Evolutionary conservation across 345 rosid species (phyloP), one percentile per base, ranked within the genome.

Genomic region (Aquilaria malaccensis): DNA sequence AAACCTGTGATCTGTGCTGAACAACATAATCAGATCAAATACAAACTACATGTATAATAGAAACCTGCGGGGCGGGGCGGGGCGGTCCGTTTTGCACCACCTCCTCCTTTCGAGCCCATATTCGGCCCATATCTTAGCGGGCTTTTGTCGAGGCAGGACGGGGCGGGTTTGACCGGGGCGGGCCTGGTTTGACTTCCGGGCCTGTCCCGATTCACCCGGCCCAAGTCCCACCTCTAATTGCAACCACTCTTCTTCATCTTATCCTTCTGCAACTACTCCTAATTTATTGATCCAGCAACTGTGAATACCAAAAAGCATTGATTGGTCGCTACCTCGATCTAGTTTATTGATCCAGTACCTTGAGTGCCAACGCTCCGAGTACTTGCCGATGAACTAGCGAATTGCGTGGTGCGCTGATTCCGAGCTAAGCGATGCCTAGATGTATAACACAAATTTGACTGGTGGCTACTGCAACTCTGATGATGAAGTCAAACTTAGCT

Each of bases 391-490:
- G 13, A 84, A 88, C 67, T 97, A 90, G 57, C 82, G 91, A 4
- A 1, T 83, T 22, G 11, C 63, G 0, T 94, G 99, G 97, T 79
- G 97, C 0, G 74, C 79, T 10, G 77, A 82, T 64, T 94, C 96
- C 1, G 97, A 88, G 37, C 73, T 94, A 11, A 70, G 79, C 53
- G 99, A 94, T 55, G 99, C 97, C 0, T 83, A 80, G 85, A 70
- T 72, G 3, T 81, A 89, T 59, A 72, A 76, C 66, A 63, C 76
- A 7, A 95, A 90, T 75, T 69, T 94, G 55, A 78, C 85, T 31
- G 97, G 99, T 11, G 97, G 99, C 4, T 94, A 90, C 68, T 88
- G 88, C 67, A 96, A 94, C 58, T 97, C 99, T 11, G 99, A 96
- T 1, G 99, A 94, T 33, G 88, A 94, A 68, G 86, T 94, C 37